These are phyloP conservation scores for Voacanga thouarsii DNA, from an alignment of 257 asterid genomes.

Conservation along the genomic window DNA sequence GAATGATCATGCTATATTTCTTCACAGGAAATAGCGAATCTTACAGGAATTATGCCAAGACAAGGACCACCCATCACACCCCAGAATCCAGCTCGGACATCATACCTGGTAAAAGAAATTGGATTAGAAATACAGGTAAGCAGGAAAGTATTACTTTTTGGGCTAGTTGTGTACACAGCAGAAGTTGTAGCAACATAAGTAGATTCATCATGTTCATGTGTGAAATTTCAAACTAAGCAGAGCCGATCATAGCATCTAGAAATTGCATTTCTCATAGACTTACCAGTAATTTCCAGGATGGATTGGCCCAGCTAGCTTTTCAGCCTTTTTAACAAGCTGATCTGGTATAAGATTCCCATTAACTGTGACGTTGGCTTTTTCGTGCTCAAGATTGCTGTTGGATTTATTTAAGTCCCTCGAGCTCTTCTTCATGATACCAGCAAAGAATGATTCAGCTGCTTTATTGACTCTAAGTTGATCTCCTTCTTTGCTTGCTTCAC, in stretches of 20 bases:
- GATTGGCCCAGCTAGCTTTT: slow-evolving; percentile 70
- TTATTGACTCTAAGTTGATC: slow-evolving; percentile 38
- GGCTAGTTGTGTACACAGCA: background rate
- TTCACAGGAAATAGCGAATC: slow-evolving; percentile 14
- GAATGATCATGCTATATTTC: background rate
- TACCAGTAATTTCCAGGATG: slow-evolving; percentile 92
- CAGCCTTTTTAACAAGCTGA: slow-evolving; percentile 65
- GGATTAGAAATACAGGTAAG: slow-evolving; percentile 7
- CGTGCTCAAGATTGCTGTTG: slow-evolving; percentile 33
- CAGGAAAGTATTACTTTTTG: background rate
- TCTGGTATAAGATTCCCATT: slow-evolving; percentile 67
- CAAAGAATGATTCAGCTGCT: slow-evolving; percentile 47
- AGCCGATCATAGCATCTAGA: background rate
- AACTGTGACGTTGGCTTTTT: slow-evolving; percentile 51
- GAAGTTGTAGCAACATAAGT: slow-evolving; percentile 2
- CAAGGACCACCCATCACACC: slow-evolving; percentile 90
- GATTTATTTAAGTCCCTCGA: slow-evolving; percentile 39
- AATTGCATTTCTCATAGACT: slow-evolving; percentile 10
- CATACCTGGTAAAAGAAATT: slow-evolving; percentile 59
- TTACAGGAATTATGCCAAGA: slow-evolving; percentile 91
- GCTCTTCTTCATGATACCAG: slow-evolving; percentile 50
- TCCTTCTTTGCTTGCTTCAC: slow-evolving; percentile 50
- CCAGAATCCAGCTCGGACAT: slow-evolving; percentile 96
- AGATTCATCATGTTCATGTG: background rate
- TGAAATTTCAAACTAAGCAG: background rate